Evolutionary conservation across 495 filamentous ascomycete genomes (phyloP).

Genomic region (Cercophora scortea): DNA sequence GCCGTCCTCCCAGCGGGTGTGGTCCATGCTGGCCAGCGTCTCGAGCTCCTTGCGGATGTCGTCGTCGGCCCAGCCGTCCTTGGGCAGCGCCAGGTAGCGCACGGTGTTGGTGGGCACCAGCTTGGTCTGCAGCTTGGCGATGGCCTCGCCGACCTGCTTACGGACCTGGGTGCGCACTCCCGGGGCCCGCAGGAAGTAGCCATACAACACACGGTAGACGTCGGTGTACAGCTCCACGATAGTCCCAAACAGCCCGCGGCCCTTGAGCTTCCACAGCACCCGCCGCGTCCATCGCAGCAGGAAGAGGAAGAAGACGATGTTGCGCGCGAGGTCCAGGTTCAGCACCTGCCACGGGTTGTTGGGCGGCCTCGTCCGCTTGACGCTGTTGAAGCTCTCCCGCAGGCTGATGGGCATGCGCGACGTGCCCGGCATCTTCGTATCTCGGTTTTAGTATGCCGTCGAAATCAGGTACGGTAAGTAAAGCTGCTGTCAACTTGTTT

Average conservation of each 20-base stretch:
- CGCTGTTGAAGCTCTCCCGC: conserved; percentile 50
- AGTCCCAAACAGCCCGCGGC: conserved; percentile 79
- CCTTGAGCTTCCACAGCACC: conserved; percentile 72
- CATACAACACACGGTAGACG: conserved; percentile 65
- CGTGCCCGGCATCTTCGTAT: conserved; percentile 48
- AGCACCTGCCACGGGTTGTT: conserved; percentile 52
- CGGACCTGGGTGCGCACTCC: conserved; percentile 77
- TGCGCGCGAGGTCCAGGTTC: conserved; percentile 80
- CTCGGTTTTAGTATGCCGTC: not conserved
- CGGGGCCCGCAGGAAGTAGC: conserved; percentile 75
- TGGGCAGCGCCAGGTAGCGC: conserved; percentile 69
- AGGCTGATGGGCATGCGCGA: conserved; percentile 62
- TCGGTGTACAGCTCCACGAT: conserved; percentile 62
- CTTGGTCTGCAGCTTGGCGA: conserved; percentile 71
- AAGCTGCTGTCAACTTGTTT: too few relatives aligned
- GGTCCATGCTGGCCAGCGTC: conserved; percentile 74
- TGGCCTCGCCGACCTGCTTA: conserved; percentile 67
- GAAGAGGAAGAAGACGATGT: conserved; percentile 86
- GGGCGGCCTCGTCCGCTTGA: conserved; percentile 45
- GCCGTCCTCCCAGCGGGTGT: conserved; percentile 95
- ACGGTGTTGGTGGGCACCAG: conserved; percentile 68
- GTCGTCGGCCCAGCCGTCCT: conserved; percentile 77
- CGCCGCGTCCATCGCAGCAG: conserved; percentile 79
- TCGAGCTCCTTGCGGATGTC: conserved; percentile 73
- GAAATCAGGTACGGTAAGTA: not conserved